phyloP scores from a whole-genome alignment of 1,284 basidiomycete species.

The Anthracocystis setariae region DNA sequence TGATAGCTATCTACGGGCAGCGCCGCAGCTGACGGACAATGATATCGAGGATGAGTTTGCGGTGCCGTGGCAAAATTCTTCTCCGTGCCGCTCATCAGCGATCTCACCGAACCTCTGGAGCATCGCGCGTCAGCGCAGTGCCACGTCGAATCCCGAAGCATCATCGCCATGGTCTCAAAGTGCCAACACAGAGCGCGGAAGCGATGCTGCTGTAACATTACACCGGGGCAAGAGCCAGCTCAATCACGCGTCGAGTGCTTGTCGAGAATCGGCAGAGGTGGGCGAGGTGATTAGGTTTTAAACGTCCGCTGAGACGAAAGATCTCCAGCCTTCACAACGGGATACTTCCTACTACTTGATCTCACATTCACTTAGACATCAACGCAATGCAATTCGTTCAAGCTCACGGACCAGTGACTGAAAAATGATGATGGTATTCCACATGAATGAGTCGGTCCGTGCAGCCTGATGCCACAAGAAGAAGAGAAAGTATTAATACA shows the following conservation, averaged over 20 bases:
- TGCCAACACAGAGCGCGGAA: background rate
- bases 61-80: conserved; percentile 15
- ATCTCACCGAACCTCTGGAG: conserved; percentile 21
- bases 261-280: conserved; percentile 8
- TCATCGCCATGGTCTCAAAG: conserved; percentile 4
- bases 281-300: conserved; percentile 34
- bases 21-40: background rate
- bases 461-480: no score
- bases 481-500: no score
- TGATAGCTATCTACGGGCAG: conserved; percentile 7
- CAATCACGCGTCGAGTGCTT: background rate
- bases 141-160: conserved; percentile 6
- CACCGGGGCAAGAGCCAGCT: conserved; percentile 4
- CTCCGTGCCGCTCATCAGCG: conserved; percentile 25
- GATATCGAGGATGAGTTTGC: background rate
- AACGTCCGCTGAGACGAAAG: background rate
- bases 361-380: no score
- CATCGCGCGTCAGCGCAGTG: conserved; percentile 26
- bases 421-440: no score
- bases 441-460: no score
- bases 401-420: no score
- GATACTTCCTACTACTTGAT: no score
- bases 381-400: no score
- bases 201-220: background rate
- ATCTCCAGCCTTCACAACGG: background rate